These are phyloP conservation scores for Solanum rostratum DNA, from an alignment of 257 asterid genomes.

Conservation along the genomic window DNA sequence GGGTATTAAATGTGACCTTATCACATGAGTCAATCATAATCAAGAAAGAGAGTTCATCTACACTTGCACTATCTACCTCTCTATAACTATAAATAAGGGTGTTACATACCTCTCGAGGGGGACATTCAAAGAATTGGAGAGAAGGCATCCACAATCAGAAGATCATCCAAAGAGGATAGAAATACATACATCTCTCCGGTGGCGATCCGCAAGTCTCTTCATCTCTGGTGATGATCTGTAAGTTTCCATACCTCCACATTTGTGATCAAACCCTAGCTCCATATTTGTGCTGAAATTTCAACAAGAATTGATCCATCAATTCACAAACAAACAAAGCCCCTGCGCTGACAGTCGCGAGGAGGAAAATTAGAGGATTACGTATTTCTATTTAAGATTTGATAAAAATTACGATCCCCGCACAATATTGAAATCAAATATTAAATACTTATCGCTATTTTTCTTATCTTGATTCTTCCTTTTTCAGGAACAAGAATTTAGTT, in stretches of 20 bases:
- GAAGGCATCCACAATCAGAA: not conserved
- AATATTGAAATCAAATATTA: not conserved
- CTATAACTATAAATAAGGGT: not conserved
- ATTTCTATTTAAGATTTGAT: not conserved
- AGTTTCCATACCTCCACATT: not conserved
- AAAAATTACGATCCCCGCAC: not conserved
- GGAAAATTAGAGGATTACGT: not conserved
- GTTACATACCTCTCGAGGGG: not conserved
- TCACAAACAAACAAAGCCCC: too few species aligned
- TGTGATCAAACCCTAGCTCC: not conserved
- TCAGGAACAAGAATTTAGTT: not conserved
- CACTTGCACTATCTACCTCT: not conserved
- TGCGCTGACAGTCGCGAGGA: not conserved
- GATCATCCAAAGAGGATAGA: not conserved
- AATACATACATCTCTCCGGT: not conserved
- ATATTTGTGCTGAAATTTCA: not conserved
- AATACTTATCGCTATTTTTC: not conserved
- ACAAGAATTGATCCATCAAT: not conserved
- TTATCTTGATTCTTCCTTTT: not conserved
- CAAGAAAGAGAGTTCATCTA: not conserved
- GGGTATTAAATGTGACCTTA: not conserved
- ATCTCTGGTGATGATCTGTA: not conserved
- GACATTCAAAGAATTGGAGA: not conserved
- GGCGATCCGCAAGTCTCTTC: not conserved
- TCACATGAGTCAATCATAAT: not conserved